A percentile compares a stretch with the other conserved stretches of the same genome.
These are phyloP conservation scores for Tuber umbilicatum DNA, from an alignment of 495 filamentous ascomycete genomes.

Conservation along the genomic window DNA sequence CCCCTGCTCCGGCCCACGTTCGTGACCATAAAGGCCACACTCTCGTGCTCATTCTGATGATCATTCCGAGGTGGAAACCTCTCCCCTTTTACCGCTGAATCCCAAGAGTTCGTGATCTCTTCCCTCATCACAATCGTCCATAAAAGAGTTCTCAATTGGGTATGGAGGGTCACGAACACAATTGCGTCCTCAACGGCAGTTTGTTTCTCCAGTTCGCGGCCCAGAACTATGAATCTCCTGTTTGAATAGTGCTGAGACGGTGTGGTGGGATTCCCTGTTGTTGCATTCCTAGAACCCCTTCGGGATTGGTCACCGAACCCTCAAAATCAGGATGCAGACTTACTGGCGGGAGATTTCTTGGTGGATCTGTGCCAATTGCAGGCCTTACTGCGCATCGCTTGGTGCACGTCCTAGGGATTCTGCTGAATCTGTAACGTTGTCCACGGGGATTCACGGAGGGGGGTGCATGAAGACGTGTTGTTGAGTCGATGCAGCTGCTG, in stretches of 20 bases:
- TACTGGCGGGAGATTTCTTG: conserved; percentile 13
- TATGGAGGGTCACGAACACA: background rate
- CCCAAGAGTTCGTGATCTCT: background rate
- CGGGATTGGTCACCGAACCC: conserved; percentile 13
- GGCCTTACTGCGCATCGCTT: conserved; percentile 7
- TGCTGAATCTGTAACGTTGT: conserved; percentile 5
- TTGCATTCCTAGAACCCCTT: conserved; percentile 11
- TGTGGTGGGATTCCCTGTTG: background rate
- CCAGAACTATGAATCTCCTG: too few species aligned
- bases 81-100: background rate
- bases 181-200: background rate
- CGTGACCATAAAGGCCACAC: too few species aligned
- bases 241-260: background rate
- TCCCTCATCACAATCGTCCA: background rate
- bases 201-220: too few species aligned
- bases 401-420: background rate
- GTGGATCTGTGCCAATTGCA: conserved; percentile 1
- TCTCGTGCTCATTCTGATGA: too few species aligned
- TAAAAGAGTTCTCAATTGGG: background rate
- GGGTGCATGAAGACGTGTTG: conserved; percentile 7
- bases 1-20: too few species aligned
- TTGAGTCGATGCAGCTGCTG: conserved; percentile 2
- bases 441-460: conserved; percentile 2
- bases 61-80: background rate
- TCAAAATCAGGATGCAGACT: conserved; percentile 16